Conservation (phyloP, 2,329 filamentous ascomycete species). For the Exophiala phaeomuriformis region DNA sequence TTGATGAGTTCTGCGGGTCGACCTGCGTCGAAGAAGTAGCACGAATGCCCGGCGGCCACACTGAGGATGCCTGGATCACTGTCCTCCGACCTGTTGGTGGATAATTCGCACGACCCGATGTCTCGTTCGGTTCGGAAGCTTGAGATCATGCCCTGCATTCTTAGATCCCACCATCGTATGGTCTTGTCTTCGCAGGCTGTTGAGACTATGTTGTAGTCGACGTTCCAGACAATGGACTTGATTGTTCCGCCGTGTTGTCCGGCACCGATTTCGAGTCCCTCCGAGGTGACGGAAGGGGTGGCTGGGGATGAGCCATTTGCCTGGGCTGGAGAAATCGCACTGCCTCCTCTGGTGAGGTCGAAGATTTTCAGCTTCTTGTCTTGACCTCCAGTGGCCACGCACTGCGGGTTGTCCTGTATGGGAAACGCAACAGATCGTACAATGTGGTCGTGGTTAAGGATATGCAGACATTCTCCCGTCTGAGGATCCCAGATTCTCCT, state of each 20-base stretch:
- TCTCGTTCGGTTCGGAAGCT: slow-evolving; percentile 73
- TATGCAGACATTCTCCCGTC: slow-evolving; percentile 79
- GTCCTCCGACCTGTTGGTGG: slow-evolving; percentile 55
- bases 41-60: slow-evolving; percentile 87
- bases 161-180: slow-evolving; percentile 89
- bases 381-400: slow-evolving; percentile 85
- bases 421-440: slow-evolving; percentile 90
- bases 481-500: slow-evolving; percentile 97
- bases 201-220: slow-evolving; percentile 77
- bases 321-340: slow-evolving; percentile 39
- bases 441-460: slow-evolving; percentile 87
- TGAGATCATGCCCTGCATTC: slow-evolving; percentile 64
- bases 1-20: slow-evolving; percentile 67
- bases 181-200: slow-evolving; percentile 88
- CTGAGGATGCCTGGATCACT: slow-evolving; percentile 69
- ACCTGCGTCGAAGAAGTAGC: slow-evolving; percentile 81
- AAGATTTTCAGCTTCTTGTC: slow-evolving; percentile 97
- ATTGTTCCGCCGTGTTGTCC: slow-evolving; percentile 80
- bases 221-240: slow-evolving; percentile 93
- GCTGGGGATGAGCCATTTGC: slow-evolving; percentile 34
- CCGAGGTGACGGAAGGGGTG: slow-evolving; percentile 33
- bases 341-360: slow-evolving; percentile 53
- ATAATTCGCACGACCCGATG: slow-evolving; percentile 89
- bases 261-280: slow-evolving; percentile 65
- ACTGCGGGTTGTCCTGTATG: slow-evolving; percentile 65